Conservation (phyloP, 208 protist species). For the Acanthamoeba lenticulata region DNA sequence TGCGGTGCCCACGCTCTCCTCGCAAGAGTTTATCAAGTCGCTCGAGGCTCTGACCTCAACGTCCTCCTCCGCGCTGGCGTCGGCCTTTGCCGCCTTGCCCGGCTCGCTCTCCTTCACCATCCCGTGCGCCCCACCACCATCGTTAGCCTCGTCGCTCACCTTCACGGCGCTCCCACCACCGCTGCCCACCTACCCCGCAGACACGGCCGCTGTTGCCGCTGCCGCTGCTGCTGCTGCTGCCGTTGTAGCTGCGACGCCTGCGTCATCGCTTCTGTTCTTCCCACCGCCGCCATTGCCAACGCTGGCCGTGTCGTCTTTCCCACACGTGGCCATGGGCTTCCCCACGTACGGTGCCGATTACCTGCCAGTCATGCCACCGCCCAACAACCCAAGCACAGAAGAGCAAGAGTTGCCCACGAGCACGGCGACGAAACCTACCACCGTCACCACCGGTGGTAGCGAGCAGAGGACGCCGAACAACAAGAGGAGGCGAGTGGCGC, state of each 20-base stretch:
- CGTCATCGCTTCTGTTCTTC: not conserved
- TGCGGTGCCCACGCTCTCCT: not conserved
- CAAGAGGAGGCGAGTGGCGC: not conserved
- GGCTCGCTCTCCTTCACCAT: slow-evolving; percentile 37
- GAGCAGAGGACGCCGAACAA: too few relatives aligned
- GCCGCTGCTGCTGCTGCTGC: not conserved
- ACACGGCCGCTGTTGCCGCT: not conserved
- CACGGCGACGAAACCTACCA: not conserved
- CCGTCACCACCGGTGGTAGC: not conserved
- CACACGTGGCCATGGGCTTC: not conserved
- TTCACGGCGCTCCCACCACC: not conserved
- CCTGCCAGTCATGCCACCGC: too few relatives aligned
- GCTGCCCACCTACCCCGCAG: not conserved
- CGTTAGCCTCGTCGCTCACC: not conserved
- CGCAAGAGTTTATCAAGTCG: slow-evolving; percentile 35
- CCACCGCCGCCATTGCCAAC: not conserved
- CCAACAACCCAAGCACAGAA: too few relatives aligned
- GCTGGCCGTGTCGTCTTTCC: not conserved
- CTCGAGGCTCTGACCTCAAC: not conserved
- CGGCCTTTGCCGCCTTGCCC: not conserved
- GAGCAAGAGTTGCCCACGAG: too few relatives aligned
- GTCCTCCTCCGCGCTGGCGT: not conserved
- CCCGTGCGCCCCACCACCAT: not conserved
- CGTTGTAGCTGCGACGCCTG: too few relatives aligned
- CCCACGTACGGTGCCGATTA: too few relatives aligned